A percentile compares a stretch with the other conserved stretches of the same genome.
Evolutionary conservation across 768 basidiomycete species (phyloP).

Genomic region (Paxillus rubicundulus): DNA sequence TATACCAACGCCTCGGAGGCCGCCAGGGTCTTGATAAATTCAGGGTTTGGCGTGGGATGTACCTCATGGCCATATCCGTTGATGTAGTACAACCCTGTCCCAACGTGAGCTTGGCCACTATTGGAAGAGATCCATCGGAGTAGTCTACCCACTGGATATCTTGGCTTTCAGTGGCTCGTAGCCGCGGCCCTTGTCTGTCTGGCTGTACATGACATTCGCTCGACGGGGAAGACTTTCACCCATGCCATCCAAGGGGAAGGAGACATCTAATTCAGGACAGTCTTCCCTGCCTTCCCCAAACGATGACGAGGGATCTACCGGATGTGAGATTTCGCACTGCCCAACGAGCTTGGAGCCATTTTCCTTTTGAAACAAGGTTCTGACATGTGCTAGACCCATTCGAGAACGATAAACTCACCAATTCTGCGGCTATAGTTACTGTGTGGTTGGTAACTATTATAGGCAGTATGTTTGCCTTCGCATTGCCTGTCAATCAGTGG

Average conservation of each 20-base stretch:
- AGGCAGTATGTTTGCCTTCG: slow-evolving; percentile 76
- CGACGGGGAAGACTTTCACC: slow-evolving; percentile 44
- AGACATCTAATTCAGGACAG: slow-evolving; percentile 32
- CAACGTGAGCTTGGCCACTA: slow-evolving; percentile 1
- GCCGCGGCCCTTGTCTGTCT: slow-evolving; percentile 44
- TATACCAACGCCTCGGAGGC: slow-evolving; percentile 75
- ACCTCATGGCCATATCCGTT: slow-evolving; percentile 91
- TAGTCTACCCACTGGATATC: slow-evolving; percentile 55
- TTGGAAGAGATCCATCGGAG: background rate
- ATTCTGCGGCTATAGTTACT: slow-evolving; percentile 91
- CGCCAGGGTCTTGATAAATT: slow-evolving; percentile 63
- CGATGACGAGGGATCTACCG: slow-evolving; percentile 41
- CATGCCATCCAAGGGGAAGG: slow-evolving; percentile 52
- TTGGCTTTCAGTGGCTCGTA: slow-evolving; percentile 58
- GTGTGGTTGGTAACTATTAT: slow-evolving; percentile 93
- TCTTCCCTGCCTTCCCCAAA: slow-evolving; percentile 31
- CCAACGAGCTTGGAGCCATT: slow-evolving; percentile 79
- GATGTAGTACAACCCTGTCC: slow-evolving; percentile 77
- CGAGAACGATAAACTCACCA: slow-evolving; percentile 48
- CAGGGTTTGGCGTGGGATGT: slow-evolving; percentile 84
- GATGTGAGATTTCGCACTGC: slow-evolving; percentile 93
- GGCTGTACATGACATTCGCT: slow-evolving; percentile 67
- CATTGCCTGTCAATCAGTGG: slow-evolving; percentile 13
- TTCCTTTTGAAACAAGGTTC: slow-evolving; percentile 42
- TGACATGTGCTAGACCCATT: slow-evolving; percentile 46